Percentiles rank a stretch among this genome's conserved stretches.
phyloP scores from a whole-genome alignment of 2,329 filamentous ascomycete genomes.

The Sarocladium kiliense region DNA sequence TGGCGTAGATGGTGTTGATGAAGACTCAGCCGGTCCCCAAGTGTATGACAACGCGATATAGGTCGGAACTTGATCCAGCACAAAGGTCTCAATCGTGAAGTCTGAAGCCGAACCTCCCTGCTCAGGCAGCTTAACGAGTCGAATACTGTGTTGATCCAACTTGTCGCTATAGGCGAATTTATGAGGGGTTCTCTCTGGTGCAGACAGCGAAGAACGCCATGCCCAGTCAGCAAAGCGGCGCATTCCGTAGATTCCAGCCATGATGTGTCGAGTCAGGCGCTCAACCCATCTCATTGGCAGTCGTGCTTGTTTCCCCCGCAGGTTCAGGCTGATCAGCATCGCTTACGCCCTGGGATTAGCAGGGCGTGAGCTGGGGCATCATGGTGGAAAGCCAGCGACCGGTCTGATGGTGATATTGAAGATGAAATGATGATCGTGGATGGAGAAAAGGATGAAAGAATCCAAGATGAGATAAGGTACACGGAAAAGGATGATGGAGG shows the following conservation, averaged over 20 bases:
- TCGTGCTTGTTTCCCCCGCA: background rate
- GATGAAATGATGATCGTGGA: background rate
- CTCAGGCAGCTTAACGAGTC: constrained; percentile 15
- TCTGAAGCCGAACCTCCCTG: constrained; percentile 7
- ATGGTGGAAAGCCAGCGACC: no score
- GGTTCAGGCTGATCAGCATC: background rate
- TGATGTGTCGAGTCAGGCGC: background rate
- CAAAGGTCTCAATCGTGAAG: constrained; percentile 15
- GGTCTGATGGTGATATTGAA: background rate
- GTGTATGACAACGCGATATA: constrained; percentile 22
- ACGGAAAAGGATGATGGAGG: background rate
- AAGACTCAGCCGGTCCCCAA: constrained; percentile 15
- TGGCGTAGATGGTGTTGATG: background rate
- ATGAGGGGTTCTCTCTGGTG: constrained; percentile 8
- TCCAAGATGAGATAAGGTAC: background rate
- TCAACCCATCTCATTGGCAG: background rate
- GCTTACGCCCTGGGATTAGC: background rate
- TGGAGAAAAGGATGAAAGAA: background rate
- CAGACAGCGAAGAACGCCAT: constrained; percentile 1
- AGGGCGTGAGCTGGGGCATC: background rate
- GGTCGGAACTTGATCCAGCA: constrained; percentile 12
- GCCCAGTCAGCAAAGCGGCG: constrained; percentile 7
- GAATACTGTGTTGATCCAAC: constrained; percentile 13
- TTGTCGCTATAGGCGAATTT: constrained; percentile 13
- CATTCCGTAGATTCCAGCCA: constrained; percentile 3